Conservation (phyloP, 192 early-diverging fungal genomes). For the Geosiphon pyriformis region DNA sequence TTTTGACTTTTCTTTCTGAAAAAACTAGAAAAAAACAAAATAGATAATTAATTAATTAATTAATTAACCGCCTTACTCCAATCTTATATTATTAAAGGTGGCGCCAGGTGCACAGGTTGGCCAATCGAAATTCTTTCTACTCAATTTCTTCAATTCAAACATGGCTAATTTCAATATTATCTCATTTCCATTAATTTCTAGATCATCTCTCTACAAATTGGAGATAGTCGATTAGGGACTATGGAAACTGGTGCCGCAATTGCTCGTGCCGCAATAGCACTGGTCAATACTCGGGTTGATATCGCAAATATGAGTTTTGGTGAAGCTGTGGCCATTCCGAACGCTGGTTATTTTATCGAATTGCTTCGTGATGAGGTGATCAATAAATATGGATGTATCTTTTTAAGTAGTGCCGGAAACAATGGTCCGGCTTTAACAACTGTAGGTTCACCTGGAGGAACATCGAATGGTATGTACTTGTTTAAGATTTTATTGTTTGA, state of each 20-base stretch:
- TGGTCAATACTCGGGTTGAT: conserved; percentile 60
- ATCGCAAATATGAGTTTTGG: conserved; percentile 88
- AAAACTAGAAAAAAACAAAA: neutral
- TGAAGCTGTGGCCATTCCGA: conserved; percentile 66
- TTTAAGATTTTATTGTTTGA: neutral
- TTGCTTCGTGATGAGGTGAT: conserved; percentile 77
- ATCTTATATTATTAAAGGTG: conserved; percentile 36
- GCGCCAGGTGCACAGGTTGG: conserved; percentile 84
- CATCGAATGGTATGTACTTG: conserved; percentile 41
- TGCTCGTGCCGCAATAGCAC: conserved; percentile 73
- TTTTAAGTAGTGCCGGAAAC: conserved; percentile 89
- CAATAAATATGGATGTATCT: conserved; percentile 74
- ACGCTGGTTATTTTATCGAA: conserved; percentile 77
- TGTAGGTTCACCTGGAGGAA: conserved; percentile 78
- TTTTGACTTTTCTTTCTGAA: conserved; percentile 5
- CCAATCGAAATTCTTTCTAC: neutral
- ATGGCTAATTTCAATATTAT: too few species aligned
- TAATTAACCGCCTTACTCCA: neutral
- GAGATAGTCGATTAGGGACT: conserved; percentile 65
- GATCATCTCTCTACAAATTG: conserved; percentile 90
- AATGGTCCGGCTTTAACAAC: conserved; percentile 86
- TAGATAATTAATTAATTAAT: conserved; percentile 10
- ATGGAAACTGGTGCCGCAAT: conserved; percentile 84
- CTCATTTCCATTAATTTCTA: neutral
- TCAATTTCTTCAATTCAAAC: too few species aligned